Evolutionary conservation across 495 filamentous ascomycete genomes (phyloP), one percentile per base, ranked within the genome.

Genomic region (Podospora conica): DNA sequence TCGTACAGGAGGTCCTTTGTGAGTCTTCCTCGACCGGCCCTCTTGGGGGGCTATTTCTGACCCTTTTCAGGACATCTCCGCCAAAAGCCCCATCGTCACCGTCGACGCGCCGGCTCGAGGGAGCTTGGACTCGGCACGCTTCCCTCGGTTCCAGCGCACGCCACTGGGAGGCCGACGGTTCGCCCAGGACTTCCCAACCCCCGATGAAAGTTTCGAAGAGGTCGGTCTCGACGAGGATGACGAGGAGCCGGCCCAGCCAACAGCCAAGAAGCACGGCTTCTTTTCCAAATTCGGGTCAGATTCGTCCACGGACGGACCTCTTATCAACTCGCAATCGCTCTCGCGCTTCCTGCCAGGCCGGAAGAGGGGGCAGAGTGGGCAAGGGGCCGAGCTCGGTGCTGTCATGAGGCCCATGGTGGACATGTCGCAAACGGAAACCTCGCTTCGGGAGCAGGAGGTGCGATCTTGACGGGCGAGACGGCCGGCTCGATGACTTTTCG

Each of bases 1-100:
- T 97, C 94, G 27, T 98, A 98, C 75, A 86, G 95, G 60, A 88
- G 95, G 67, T 97, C 95, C 65, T 98, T 98, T 80, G 93, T 96
- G 84, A 63, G 90, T 81, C 29, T 58, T 20, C 27, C 27, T 20
- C 64, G 61, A 58, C 28, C 11, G n/a, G 21, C 20, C 24, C 27
- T 11, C 59, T 2, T 12, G n/a, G 3, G 29, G 29, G n/a, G 33
- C 20, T 1, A 3, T 1, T 48, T 27, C 55, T 64, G 20, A 64
- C 29, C n/a, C 11, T 25, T 20, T 63, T 23, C 73, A 97, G 94
- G 95, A 97, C 73, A 96, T 97, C 60, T 96, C 89, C 60, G 94
- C 94, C 23, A 89, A 90, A 65, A 96, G 92, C 24, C 95, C 93
- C 3, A 75, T 95, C 57, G 70, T 82, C 64, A 82, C 85, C 61